Percentiles rank a stretch among this genome's conserved stretches.
Conservation (phyloP, 1,139 yeast species). For the Wickerhamomyces sp. region DNA sequence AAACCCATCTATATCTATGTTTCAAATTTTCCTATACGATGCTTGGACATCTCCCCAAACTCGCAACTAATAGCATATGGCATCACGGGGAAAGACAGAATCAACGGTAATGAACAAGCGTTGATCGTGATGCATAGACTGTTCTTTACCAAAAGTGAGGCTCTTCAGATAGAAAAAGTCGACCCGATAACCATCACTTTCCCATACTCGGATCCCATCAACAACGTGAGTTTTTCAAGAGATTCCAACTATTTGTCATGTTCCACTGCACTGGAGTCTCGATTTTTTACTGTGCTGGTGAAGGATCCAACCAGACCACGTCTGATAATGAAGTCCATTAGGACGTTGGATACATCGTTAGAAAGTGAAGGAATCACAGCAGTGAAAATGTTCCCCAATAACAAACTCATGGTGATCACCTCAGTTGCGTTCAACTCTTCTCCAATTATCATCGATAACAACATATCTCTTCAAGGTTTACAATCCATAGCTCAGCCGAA, state of each 20-base stretch:
- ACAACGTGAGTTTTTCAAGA: constrained; percentile 63
- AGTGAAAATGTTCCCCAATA: constrained; percentile 64
- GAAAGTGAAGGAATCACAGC: constrained; percentile 89
- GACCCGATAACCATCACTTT: constrained; percentile 69
- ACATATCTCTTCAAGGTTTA: constrained; percentile 36
- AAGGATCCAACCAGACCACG: constrained; percentile 63
- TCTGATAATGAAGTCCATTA: constrained; percentile 56
- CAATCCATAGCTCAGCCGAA: constrained; percentile 49
- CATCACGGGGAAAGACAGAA: constrained; percentile 71
- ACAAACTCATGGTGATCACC: constrained; percentile 51
- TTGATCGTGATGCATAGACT: constrained; percentile 63
- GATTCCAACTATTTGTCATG: constrained; percentile 70
- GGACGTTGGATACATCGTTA: constrained; percentile 55
- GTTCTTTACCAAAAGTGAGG: constrained; percentile 17
- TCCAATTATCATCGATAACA: constrained; percentile 57
- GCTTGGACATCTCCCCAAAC: constrained; percentile 64
- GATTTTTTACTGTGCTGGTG: constrained; percentile 74
- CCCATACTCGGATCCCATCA: constrained; percentile 84
- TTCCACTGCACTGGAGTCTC: constrained; percentile 77
- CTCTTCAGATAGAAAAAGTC: constrained; percentile 25
- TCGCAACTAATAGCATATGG: constrained; percentile 73
- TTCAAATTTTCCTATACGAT: constrained; percentile 72
- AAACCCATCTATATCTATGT: constrained; percentile 62
- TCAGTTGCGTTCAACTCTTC: constrained; percentile 56
- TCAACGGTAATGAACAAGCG: constrained; percentile 72